Conservation (phyloP, 345 rosid genomes). For the Moringa oleifera region DNA sequence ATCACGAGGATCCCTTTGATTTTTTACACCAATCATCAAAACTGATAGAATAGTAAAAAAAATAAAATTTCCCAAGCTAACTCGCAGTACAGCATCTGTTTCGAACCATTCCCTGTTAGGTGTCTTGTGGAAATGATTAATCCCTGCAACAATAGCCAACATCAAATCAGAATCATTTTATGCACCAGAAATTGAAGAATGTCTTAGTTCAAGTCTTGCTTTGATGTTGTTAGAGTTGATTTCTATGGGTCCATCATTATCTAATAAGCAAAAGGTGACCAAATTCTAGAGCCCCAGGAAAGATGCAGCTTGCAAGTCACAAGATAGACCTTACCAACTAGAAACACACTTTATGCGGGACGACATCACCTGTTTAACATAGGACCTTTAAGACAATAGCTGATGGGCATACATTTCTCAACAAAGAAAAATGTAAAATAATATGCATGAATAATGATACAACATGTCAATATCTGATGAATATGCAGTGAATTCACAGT, state of each 20-base stretch:
- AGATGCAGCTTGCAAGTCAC: neutral
- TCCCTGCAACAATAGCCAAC: conserved; percentile 52
- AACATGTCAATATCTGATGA: too few relatives aligned
- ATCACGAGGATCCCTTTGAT: conserved; percentile 95
- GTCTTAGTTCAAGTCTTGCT: too few relatives aligned
- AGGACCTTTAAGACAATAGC: too few relatives aligned
- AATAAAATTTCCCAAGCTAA: conserved; percentile 91
- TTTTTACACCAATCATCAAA: conserved; percentile 90
- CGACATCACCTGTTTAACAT: too few relatives aligned
- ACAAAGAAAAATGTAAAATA: too few relatives aligned
- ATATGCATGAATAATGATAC: too few relatives aligned
- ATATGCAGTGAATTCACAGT: too few relatives aligned
- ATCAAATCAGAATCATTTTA: neutral
- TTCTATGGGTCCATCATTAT: neutral
- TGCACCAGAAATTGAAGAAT: too few relatives aligned
- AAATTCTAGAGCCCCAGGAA: neutral
- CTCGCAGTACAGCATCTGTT: conserved; percentile 94
- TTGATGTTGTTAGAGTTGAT: too few relatives aligned
- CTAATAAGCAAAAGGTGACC: neutral
- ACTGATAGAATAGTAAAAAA: conserved; percentile 76
- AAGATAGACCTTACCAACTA: neutral
- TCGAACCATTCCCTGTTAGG: conserved; percentile 96
- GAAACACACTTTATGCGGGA: too few relatives aligned
- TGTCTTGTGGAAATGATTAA: conserved; percentile 80
- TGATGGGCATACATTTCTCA: too few relatives aligned